phyloP scores from a whole-genome alignment of 805 yeast genomes.

The Zygosaccharomyces rouxii region DNA sequence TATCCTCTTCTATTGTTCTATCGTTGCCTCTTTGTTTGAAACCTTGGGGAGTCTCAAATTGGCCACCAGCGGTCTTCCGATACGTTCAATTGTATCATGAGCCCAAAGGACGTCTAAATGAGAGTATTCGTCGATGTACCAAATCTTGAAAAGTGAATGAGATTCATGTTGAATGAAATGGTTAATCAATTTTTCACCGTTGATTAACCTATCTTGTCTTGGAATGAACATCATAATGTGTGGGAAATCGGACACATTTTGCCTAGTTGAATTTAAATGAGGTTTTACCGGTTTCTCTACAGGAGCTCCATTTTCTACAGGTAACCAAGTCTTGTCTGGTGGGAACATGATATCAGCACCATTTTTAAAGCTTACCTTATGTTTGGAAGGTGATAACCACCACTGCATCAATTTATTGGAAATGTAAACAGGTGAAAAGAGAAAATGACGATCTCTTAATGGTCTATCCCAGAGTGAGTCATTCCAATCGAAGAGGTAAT shows the following conservation, averaged over 20 bases:
- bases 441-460: slow-evolving; percentile 67
- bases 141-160: slow-evolving; percentile 28
- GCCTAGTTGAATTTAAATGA: slow-evolving; percentile 35
- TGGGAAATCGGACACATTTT: slow-evolving; percentile 43
- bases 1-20: background rate
- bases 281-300: slow-evolving; percentile 13
- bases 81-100: slow-evolving; percentile 57
- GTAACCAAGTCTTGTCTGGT: slow-evolving; percentile 52
- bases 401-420: slow-evolving; percentile 81
- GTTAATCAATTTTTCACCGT: slow-evolving; percentile 60
- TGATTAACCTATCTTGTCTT: slow-evolving; percentile 69
- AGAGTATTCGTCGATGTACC: slow-evolving; percentile 56
- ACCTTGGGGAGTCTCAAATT: slow-evolving; percentile 29
- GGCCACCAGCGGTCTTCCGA: slow-evolving; percentile 49
- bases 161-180: slow-evolving; percentile 62
- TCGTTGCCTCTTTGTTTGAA: background rate
- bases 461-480: slow-evolving; percentile 69
- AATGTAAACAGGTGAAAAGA: slow-evolving; percentile 82
- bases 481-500: slow-evolving; percentile 83
- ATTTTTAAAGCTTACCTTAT: slow-evolving; percentile 40
- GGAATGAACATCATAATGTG: slow-evolving; percentile 65
- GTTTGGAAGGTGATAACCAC: slow-evolving; percentile 65
- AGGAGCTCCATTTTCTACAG: slow-evolving; percentile 18
- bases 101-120: slow-evolving; percentile 96
- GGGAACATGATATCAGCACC: slow-evolving; percentile 45